phyloP scores from a whole-genome alignment of 1,284 basidiomycete species.

The Pascua sp. region DNA sequence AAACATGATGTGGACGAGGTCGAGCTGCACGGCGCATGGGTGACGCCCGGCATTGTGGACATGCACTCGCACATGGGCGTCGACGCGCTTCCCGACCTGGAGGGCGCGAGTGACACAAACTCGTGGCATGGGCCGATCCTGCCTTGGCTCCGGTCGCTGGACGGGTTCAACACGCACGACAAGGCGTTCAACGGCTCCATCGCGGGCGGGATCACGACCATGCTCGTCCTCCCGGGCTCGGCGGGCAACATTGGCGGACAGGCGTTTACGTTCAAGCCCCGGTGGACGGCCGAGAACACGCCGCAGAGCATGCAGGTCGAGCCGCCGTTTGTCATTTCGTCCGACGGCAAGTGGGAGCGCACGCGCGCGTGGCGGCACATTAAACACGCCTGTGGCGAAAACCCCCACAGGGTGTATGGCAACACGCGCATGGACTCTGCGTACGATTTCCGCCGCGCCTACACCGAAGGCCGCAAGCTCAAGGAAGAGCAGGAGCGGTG shows the following conservation, averaged over 20 bases:
- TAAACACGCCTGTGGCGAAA: constrained; percentile 54
- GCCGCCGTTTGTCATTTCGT: constrained; percentile 44
- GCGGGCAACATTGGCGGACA: constrained; percentile 47
- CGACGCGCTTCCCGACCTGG: constrained; percentile 58
- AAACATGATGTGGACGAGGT: constrained; percentile 34
- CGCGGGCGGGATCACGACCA: constrained; percentile 54
- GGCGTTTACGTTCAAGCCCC: constrained; percentile 55
- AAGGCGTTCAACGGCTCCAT: constrained; percentile 50
- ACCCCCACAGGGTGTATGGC: constrained; percentile 53
- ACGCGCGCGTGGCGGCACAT: constrained; percentile 45
- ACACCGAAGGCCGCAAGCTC: constrained; percentile 69
- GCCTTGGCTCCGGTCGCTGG: constrained; percentile 54
- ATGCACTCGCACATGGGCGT: constrained; percentile 77
- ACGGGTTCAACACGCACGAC: constrained; percentile 57
- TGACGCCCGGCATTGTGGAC: constrained; percentile 62
- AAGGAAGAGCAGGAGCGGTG: constrained; percentile 69
- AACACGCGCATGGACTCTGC: constrained; percentile 57
- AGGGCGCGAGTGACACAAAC: constrained; percentile 53
- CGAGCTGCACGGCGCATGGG: constrained; percentile 51
- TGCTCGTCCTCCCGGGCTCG: constrained; percentile 53
- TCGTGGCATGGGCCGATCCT: constrained; percentile 46
- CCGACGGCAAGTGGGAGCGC: constrained; percentile 35
- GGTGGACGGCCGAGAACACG: constrained; percentile 48
- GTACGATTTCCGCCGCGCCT: constrained; percentile 60
- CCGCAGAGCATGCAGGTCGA: constrained; percentile 51